phyloP scores from a whole-genome alignment of 345 rosid species.

The Camelina laxa region DNA sequence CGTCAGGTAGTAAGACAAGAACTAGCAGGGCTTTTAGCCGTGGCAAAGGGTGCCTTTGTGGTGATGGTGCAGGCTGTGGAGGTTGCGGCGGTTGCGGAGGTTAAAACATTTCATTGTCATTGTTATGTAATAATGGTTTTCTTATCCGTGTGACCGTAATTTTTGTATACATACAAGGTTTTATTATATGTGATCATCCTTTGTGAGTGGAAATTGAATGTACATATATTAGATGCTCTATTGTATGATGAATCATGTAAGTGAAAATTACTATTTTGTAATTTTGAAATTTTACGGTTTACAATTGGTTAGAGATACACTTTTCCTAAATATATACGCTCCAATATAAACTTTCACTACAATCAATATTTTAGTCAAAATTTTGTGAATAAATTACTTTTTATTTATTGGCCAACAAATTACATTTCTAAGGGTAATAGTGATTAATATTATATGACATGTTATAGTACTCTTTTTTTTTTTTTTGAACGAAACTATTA shows the following conservation, averaged over 20 bases:
- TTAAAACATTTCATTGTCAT: neutral
- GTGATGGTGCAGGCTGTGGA: constrained; percentile 23
- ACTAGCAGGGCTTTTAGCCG: constrained; percentile 32
- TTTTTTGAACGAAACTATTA: neutral
- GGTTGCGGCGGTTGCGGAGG: constrained; percentile 32
- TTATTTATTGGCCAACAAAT: neutral
- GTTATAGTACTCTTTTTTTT: neutral
- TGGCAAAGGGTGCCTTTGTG: constrained; percentile 29
- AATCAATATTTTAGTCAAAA: neutral
- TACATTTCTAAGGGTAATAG: no score
- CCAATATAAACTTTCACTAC: no score
- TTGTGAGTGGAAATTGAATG: neutral
- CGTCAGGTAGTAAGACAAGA: constrained; percentile 21
- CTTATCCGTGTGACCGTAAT: constrained; percentile 16
- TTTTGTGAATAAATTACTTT: neutral
- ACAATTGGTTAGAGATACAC: neutral
- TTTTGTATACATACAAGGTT: neutral
- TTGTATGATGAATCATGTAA: neutral
- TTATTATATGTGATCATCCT: constrained; percentile 5
- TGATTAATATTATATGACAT: neutral
- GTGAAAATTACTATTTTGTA: neutral
- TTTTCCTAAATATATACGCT: no score
- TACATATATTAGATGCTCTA: neutral
- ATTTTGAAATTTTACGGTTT: neutral
- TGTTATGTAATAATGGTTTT: constrained; percentile 11